Evolutionary conservation across 163 green algal genomes (phyloP), one percentile per base, ranked within the genome.

Genomic region (Chlamydomonas reinhardtii): DNA sequence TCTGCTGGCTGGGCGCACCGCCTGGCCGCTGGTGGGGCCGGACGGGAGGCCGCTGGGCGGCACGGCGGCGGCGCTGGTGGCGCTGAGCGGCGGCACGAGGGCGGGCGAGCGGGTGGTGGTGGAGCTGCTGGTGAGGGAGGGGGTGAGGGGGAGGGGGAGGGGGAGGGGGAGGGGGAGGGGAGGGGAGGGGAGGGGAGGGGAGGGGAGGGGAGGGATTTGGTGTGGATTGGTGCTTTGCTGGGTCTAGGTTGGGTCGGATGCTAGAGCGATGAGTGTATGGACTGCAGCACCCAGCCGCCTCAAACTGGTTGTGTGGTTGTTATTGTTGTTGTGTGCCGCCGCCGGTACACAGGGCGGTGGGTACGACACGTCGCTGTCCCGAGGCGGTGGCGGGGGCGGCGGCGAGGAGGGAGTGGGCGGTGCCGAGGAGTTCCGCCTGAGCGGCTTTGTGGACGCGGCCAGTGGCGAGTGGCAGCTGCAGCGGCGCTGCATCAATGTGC

Each of bases 361-460:
- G 9, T 83, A 83, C 35, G 76, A 83, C 29, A 39, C 65, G 34
- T 65, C 73, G 62, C 61, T 83, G 35, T n/a, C 62, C 29, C 62
- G 76, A 0, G 76, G 37, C 35, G 61, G 61, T 29, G 62, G 19
- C 27, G 11, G 24, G 5, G 52, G 17, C 35, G 11, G 24, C 48
- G 48, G 48, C 20, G 52, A 3, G 22, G 64, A 29, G 27, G 64
- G 4, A 27, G 27, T n/a, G 64, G 29, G 2, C 24, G 76, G 62
- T 25, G 76, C 76, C 16, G 76, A 84, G 76, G 76, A 84, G 64
- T 84, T 84, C 43, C 64, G 64, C 22, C 64, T 84, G 62, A 52
- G 29, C 29, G 76, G 76, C 39, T 84, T 65, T 39, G 15, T 84
- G 76, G 76, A 84, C 64, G 16, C 31, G 64, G 37, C 14, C n/a